These are phyloP conservation scores for Cucurbita maxima DNA, from an alignment of 306 rosid genomes.

Conservation along the genomic window DNA sequence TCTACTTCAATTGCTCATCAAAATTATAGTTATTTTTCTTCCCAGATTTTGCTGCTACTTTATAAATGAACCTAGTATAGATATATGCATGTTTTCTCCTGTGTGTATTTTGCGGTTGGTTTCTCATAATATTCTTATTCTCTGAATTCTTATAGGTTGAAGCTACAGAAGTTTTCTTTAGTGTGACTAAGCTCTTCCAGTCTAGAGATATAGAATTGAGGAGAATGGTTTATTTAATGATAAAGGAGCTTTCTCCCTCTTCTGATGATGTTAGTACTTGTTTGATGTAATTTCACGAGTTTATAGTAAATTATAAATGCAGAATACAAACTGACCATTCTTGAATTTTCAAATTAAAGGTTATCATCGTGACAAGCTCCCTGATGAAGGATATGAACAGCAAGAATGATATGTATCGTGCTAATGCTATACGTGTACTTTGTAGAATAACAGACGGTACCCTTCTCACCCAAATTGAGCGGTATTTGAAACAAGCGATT, in stretches of 20 bases:
- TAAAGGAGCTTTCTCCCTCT: conserved; percentile 90
- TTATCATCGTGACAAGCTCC: conserved; percentile 93
- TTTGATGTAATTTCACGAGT: conserved; percentile 1
- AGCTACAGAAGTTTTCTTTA: conserved; percentile 97
- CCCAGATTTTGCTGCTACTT: background rate
- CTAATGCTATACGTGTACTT: conserved; percentile 96
- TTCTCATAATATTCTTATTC: background rate
- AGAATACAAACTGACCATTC: conserved; percentile 18
- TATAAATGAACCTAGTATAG: background rate
- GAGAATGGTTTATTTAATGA: conserved; percentile 95
- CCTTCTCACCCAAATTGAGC: conserved; percentile 89
- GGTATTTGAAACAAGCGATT: conserved; percentile 91
- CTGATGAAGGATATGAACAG: conserved; percentile 99
- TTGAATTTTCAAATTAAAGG: conserved; percentile 24
- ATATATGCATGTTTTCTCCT: background rate
- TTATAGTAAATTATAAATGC: conserved; percentile 2
- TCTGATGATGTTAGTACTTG: conserved; percentile 66
- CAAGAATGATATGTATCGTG: conserved; percentile 92
- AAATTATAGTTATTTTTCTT: background rate
- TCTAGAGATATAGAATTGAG: conserved; percentile 83
- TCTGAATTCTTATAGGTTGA: conserved; percentile 35
- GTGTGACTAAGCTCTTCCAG: conserved; percentile 95
- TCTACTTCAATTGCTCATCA: conserved; percentile 1
- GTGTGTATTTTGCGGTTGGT: background rate
- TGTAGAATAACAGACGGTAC: conserved; percentile 96